Base-by-base conservation (phyloP, 1,284 basidiomycete species). In the Ganoderma lingzhi region DNA sequence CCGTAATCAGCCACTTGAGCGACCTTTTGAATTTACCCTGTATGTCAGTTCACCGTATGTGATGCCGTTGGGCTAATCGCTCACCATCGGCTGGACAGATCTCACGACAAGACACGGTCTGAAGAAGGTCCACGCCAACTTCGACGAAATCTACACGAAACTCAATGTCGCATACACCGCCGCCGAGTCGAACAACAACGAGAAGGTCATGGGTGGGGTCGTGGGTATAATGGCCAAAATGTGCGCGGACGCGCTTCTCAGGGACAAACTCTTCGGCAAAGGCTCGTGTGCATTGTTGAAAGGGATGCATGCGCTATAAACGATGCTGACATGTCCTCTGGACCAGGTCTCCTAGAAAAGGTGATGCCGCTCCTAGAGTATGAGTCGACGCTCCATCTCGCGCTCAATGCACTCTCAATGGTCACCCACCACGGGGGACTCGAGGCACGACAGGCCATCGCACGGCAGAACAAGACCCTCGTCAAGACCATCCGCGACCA, bases 171-270 rank as follows among this genome's bases (percentile, higher is more conserved):
- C 74, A 12, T 76, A 74, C 53, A 62, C 61, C 14, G 70, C 70
- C 19, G 69, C 63, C 12, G 19, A 17, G 42, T 66, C 68, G 30
- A 5, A 30, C 1, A 67, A 53, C 17, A 76, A 76, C 56, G 72
- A 73, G 61, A 75, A 73, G 56, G 69, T 74, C 9, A 69, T 71
- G 63, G 88, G 87, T 1, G 87, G 86, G 0, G 85, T 90, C 55
- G 80, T 89, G 10, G 86, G 84, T 2, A 87, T 91, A 63, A 89
- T 86, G 72, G 84, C 87, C 12, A 88, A 86, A 71, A 87, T 90
- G 86, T 89, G 82, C 42, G 80, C 82, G 0, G 89, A 90, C 76
- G 81, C 86, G 3, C 80, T 90, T 32, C 77, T 90, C 63, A 80
- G 87, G 28, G 83, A 89, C 75, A 85, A 85, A 67, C 78, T 90